Evolutionary conservation across 169 alveolate species (phyloP).

Genomic region (Babesia bovis): DNA sequence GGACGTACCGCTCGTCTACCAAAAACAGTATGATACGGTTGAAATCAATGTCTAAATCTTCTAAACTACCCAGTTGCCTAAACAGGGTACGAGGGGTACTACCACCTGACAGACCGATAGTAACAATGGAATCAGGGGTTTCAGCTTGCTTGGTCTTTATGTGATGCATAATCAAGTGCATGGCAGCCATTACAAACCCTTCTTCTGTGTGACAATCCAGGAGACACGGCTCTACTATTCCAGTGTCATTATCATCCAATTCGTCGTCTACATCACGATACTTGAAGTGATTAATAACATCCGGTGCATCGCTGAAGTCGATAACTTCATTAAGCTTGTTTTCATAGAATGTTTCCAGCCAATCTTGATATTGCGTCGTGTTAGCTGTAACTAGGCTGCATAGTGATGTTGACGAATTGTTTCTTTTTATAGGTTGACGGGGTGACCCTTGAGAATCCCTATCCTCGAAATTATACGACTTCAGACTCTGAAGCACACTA

Average conservation of each 20-base stretch:
- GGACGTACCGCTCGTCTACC: slow-evolving; percentile 68
- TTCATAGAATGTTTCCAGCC: slow-evolving; percentile 61
- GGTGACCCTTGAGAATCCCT: neutral
- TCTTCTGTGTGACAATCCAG: slow-evolving; percentile 70
- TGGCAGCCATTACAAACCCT: slow-evolving; percentile 63
- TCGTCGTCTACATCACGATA: slow-evolving; percentile 9
- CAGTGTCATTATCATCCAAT: slow-evolving; percentile 26
- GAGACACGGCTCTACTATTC: slow-evolving; percentile 62
- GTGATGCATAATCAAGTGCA: slow-evolving; percentile 55
- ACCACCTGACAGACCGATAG: slow-evolving; percentile 67
- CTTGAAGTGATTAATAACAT: slow-evolving; percentile 1
- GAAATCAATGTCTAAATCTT: slow-evolving; percentile 50
- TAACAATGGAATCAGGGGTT: slow-evolving; percentile 47
- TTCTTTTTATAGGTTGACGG: neutral
- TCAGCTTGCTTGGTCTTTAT: slow-evolving; percentile 57
- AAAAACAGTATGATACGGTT: slow-evolving; percentile 56
- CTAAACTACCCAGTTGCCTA: slow-evolving; percentile 40
- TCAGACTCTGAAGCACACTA: neutral
- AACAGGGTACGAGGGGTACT: slow-evolving; percentile 50
- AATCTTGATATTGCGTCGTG: slow-evolving; percentile 44
- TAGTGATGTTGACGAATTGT: slow-evolving; percentile 42
- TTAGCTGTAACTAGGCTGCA: slow-evolving; percentile 27
- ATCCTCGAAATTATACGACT: neutral
- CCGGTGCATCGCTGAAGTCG: slow-evolving; percentile 33
- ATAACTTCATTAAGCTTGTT: slow-evolving; percentile 55